Evolutionary conservation across 805 yeast genomes (phyloP), one percentile per base, ranked within the genome.

Genomic region (Lipomyces spencermartinsiae): DNA sequence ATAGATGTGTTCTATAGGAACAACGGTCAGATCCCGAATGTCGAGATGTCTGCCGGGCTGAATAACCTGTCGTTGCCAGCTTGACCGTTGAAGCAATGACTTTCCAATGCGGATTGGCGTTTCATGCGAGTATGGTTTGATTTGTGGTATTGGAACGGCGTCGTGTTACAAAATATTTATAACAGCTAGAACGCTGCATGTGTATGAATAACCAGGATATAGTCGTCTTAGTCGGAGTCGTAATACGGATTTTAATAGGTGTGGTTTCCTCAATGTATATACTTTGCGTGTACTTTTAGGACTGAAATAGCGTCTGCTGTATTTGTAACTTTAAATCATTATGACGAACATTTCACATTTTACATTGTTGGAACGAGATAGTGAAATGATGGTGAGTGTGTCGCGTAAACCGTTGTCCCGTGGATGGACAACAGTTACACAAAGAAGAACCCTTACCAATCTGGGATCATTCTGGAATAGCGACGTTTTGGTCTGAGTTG

Each of bases 1-100:
- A 46, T 29, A 43, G 61, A 58, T 12, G n/a, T 62, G 61, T 62
- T 57, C 57, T 34, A 25, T 16, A 19, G 33, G 29, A 46, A 31
- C 14, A 49, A 46, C 29, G 58, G 59, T 22, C 49, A 16, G 8
- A 43, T n/a, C 9, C 49, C 49, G 22, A n/a, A n/a, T 43, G 2
- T 43, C n/a, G 49, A 43, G 49, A 43, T 6, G 22, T 25, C 49
- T 14, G 49, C 19, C 22, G 22, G 49, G 49, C 10, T 43, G 22
- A 43, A n/a, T 43, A 5, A 43, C 8, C 7, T 43, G 22, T n/a
- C 9, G 16, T 43, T 43, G 49, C 49, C 25, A 16, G n/a, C 22
- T 6, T n/a, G 49, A 43, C n/a, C 22, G 10, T 43, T 39, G 14
- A 5, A 4, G 16, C 16, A 6, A 14, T 43, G 49, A 25, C 29